Conservation (phyloP, 805 yeast species). For the Metschnikowia cerradonensis region DNA sequence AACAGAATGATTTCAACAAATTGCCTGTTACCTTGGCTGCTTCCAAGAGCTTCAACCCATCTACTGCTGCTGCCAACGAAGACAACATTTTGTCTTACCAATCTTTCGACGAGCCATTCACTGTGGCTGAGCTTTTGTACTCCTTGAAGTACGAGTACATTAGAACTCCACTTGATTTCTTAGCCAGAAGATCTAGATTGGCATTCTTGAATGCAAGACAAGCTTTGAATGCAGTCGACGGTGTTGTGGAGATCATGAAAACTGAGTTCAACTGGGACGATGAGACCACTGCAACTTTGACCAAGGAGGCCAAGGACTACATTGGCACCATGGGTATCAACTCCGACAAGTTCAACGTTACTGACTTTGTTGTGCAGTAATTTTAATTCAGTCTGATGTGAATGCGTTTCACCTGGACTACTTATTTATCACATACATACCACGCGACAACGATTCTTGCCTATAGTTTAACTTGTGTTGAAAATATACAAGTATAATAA, state of each 20-base stretch:
- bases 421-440: conserved; percentile 3
- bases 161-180: conserved; percentile 83
- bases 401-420: conserved; percentile 1
- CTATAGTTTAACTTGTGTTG: not conserved
- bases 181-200: conserved; percentile 89
- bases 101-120: conserved; percentile 75
- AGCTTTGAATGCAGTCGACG: conserved; percentile 75
- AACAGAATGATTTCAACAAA: conserved; percentile 49
- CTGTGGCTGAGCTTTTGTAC: conserved; percentile 85
- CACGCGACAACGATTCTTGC: conserved; percentile 4
- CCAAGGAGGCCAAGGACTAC: conserved; percentile 48
- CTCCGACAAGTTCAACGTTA: conserved; percentile 19
- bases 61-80: conserved; percentile 20
- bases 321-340: conserved; percentile 59
- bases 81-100: conserved; percentile 42
- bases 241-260: conserved; percentile 82
- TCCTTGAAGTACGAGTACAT: conserved; percentile 79
- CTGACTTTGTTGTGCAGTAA: conserved; percentile 18
- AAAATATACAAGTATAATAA: not conserved
- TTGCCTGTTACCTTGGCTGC: conserved; percentile 63
- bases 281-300: conserved; percentile 52
- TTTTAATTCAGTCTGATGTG: not conserved
- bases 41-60: conserved; percentile 27
- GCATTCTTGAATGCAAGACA: conserved; percentile 87
- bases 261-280: conserved; percentile 72